Conservation (phyloP, 371 early-diverging fungal genomes). For the Mucor ambiguus region DNA sequence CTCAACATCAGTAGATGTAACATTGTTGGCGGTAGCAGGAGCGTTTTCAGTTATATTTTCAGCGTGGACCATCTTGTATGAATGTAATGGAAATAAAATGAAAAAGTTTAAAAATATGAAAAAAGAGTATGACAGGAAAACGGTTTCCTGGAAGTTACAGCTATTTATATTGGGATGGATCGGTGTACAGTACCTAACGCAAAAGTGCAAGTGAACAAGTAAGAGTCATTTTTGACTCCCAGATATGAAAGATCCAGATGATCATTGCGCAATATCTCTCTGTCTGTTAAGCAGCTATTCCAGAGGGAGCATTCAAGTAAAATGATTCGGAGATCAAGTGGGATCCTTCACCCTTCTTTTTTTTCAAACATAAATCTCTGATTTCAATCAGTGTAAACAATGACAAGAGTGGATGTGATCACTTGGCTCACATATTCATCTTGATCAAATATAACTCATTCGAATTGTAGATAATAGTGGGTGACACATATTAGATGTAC, state of each 20-base stretch:
- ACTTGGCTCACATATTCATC: background rate
- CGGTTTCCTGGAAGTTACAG: background rate
- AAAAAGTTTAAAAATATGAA: background rate
- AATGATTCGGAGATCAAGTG: background rate
- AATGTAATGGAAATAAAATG: background rate
- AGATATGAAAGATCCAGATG: slow-evolving; percentile 17
- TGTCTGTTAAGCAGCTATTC: background rate
- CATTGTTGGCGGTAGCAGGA: background rate
- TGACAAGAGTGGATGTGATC: background rate
- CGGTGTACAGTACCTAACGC: background rate
- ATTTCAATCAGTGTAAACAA: background rate
- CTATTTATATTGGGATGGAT: slow-evolving; percentile 3
- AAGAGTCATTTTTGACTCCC: slow-evolving; percentile 9
- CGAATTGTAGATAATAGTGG: background rate
- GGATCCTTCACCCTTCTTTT: background rate
- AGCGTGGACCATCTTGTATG: slow-evolving; percentile 8
- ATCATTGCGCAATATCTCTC: slow-evolving; percentile 18
- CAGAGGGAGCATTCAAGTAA: background rate
- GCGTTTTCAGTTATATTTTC: background rate
- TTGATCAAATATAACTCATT: background rate
- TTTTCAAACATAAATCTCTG: background rate
- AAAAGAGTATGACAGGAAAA: background rate
- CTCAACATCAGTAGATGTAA: background rate
- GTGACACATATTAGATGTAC: slow-evolving; percentile 1
- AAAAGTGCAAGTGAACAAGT: background rate